Evolutionary conservation across 345 rosid species (phyloP), one percentile per base, ranked within the genome.

Genomic region (Nasturtium officinale): DNA sequence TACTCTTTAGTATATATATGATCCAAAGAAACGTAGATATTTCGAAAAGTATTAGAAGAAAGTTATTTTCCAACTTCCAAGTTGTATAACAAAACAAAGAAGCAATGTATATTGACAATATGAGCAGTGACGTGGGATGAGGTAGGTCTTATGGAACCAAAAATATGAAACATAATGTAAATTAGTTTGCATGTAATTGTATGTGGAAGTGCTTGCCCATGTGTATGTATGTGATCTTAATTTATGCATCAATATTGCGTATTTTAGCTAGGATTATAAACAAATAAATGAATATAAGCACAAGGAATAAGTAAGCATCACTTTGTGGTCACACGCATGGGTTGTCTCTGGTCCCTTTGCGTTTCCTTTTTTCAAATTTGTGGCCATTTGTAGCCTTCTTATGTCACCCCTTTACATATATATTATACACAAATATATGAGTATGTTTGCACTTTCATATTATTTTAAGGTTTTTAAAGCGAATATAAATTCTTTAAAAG

Each of bases 251-350:
- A 30, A 67, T 6, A 53, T 61, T 25, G 21, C 20, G 43, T 0
- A 25, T 3, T n/a, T n/a, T n/a, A n/a, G n/a, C n/a, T n/a, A 25
- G 7, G 48, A 38, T 60, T 37, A 60, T 60, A 38, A 5, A 59
- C 10, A 47, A 20, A 65, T n/a, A 16, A 54, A 40, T 23, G 17
- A 60, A 61, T 29, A 23, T 43, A 67, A 75, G 55, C 61, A 74
- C 21, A 77, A 71, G 61, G 51, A 58, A 77, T 65, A 58, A 77
- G 72, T 77, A 71, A 76, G 63, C 77, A 66, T 71, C 80, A 65
- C 51, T 75, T 74, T 74, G 84, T 87, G 87, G 89, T 83, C 88
- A 83, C 97, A 89, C 91, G 96, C 98, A 88, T 90, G 98, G 94
- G 68, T 73, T 79, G 82, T 78, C 74, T 79, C 77, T 82, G 84